Evolutionary conservation across 306 rosid genomes (phyloP), one percentile per base, ranked within the genome.

Genomic region (Sesbania bispinosa): DNA sequence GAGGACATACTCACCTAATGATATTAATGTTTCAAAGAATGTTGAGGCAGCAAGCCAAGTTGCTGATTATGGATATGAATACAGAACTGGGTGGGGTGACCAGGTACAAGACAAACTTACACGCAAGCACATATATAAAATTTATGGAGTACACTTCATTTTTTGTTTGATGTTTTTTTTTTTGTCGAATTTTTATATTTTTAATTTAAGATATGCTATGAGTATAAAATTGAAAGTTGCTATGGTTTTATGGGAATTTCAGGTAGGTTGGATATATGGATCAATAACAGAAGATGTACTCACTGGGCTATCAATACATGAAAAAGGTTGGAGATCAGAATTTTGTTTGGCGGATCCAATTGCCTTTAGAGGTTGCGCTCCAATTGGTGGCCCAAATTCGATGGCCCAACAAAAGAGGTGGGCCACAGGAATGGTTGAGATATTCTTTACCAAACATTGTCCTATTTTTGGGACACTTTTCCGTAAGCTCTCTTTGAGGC

Each of bases 311-410:
- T 36, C n/a, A 7, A 83, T 88, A 1, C 96, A 92, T 27, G 46
- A 21, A n/a, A 90, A 29, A 33, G 96, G 96, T 6, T 90, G 96
- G 98, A 86, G 76, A 59, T 89, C 97, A 0, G 84, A 75, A 5
- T 0, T 30, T 5, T 71, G 77, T 5, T 11, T 32, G 1, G 80
- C 90, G 0, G 53, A 67, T 35, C 96, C 93, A 26, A 62, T 77
- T 0, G 88, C 80, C 0, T 90, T 93, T 71, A 41, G 64, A 1
- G 97, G 98, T 0, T 77, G 84, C 58, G 88, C 86, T 3, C 96
- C 93, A 1, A 4, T 16, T 0, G 76, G 86, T 2, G 86, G 81
- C 4, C 93, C 96, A 20, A 13, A 19, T 3, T 7, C 85, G 4
- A 50, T 87, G 81, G 48, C 63, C 36, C 96, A 93, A 82, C 83